A percentile compares a stretch with the other conserved stretches of the same genome.
Evolutionary conservation across 1,284 basidiomycete genomes (phyloP).

Genomic region (Schizopora paradoxa): DNA sequence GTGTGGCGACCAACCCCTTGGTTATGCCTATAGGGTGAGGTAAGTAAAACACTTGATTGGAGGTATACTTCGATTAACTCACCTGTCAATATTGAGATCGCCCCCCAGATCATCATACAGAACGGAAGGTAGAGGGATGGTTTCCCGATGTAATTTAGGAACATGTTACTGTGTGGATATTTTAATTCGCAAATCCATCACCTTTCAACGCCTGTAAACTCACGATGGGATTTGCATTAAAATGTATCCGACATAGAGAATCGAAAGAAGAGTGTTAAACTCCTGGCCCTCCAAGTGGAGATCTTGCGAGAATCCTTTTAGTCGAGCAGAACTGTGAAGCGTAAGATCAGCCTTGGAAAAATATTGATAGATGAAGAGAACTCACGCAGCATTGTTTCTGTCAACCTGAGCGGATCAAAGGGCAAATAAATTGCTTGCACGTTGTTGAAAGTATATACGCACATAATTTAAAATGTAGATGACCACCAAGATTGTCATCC

Average conservation of each 20-base stretch:
- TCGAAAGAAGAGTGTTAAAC: constrained; percentile 67
- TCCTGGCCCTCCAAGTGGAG: constrained; percentile 57
- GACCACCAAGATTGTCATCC: constrained; percentile 45
- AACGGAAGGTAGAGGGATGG: constrained; percentile 70
- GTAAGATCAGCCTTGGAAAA: neutral
- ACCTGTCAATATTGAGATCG: constrained; percentile 60
- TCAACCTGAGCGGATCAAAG: constrained; percentile 41
- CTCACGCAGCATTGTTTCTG: constrained; percentile 60
- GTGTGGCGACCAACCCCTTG: constrained; percentile 36
- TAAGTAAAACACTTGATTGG: constrained; percentile 16
- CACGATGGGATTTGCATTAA: constrained; percentile 47
- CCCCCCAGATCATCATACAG: constrained; percentile 71
- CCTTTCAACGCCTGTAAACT: constrained; percentile 22
- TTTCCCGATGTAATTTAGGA: constrained; percentile 63
- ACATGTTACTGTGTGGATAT: constrained; percentile 54
- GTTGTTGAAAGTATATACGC: constrained; percentile 18
- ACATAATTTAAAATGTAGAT: constrained; percentile 56
- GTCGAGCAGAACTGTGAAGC: constrained; percentile 50
- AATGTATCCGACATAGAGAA: constrained; percentile 46
- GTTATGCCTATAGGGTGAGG: constrained; percentile 41
- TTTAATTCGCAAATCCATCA: neutral
- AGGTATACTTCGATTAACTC: constrained; percentile 8
- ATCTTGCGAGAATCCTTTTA: constrained; percentile 68
- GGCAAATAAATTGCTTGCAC: neutral
- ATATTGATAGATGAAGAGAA: constrained; percentile 5